Base-by-base conservation (phyloP, 2,329 filamentous ascomycete genomes). In the Rhexocercosporidium sp. region DNA sequence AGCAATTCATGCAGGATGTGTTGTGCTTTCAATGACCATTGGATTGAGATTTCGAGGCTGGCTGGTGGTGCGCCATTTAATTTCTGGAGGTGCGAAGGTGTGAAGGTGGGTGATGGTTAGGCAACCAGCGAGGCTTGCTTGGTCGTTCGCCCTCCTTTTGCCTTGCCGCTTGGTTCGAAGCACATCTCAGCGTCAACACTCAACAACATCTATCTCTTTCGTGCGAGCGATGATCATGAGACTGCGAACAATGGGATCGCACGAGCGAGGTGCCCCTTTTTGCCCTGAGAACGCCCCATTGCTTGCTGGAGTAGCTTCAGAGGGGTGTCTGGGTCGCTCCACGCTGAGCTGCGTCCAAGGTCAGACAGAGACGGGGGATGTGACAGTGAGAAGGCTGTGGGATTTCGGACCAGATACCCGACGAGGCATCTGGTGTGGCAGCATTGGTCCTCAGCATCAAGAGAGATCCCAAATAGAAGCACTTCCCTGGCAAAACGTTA, bases 101-200 rank as follows among this genome's bases (percentile, higher is more conserved):
- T 16, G 6, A 41, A 29, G 41, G 39, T 66, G 57, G 62, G 39
- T 16, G 6, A 41, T 22, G 41, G 39, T 66, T 64, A 69, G 68
- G 68, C 68, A 66, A 44, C 60, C 31, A 57, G 57, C 31, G 20
- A 27, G 44, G 57, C 29, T 47, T 60, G 62, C 20, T 49, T 51
- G 62, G 51, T 59, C 41, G 66, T 41, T 31, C 63, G 65, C 64
- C 61, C 63, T 64, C 49, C 41, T 62, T 64, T 70, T 62, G 68
- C 68, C 68, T 70, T 41, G 61, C 60, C 60, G 68, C 65, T 47
- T 44, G 47, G 44, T 51, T n/a, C 44, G 49, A 65, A 67, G 47
- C 25, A 46, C n/a, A 22, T 22, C 51, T 25, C 25, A 64, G n/a
- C 34, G 12, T 37, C 54, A 59, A 57, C 1, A 20, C 20, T 27